A percentile compares a stretch with the other conserved stretches of the same genome.
phyloP scores from a whole-genome alignment of 208 protist species.

The Trypanosoma scelopori region DNA sequence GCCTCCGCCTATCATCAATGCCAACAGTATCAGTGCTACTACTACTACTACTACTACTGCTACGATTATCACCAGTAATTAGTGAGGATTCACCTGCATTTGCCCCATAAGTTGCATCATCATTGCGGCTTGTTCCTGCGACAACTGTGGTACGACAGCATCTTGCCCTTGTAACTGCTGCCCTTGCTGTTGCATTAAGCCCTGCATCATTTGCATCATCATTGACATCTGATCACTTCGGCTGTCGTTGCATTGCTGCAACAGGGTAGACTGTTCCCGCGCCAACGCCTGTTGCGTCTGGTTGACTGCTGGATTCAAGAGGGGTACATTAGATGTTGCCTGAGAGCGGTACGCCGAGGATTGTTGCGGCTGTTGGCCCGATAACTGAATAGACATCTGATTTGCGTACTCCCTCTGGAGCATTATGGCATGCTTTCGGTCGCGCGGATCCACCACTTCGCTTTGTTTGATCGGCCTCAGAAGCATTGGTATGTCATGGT shows the following conservation, averaged over 20 bases:
- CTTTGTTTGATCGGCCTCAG: conserved; percentile 70
- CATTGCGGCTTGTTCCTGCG: conserved; percentile 47
- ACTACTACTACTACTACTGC: background rate
- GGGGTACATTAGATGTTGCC: conserved; percentile 29
- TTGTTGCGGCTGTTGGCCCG: conserved; percentile 22
- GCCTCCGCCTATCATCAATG: background rate
- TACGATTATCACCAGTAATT: conserved; percentile 1
- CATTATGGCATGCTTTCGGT: conserved; percentile 39
- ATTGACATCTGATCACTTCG: conserved; percentile 14
- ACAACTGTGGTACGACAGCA: conserved; percentile 1
- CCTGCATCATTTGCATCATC: conserved; percentile 45
- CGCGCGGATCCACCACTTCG: conserved; percentile 51
- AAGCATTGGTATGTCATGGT: conserved; percentile 65
- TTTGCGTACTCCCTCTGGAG: conserved; percentile 37
- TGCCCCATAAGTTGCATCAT: conserved; percentile 41
- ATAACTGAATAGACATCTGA: conserved; percentile 25
- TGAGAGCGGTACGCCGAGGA: background rate
- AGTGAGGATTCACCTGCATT: conserved; percentile 22
- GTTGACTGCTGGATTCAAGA: conserved; percentile 12
- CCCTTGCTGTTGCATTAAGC: conserved; percentile 20
- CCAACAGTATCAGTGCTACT: background rate
- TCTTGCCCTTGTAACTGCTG: conserved; percentile 14
- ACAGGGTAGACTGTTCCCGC: background rate
- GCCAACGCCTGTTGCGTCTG: background rate
- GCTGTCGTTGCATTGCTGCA: too few species aligned